phyloP scores from a whole-genome alignment of 768 basidiomycete genomes.

The Tricholoma saponaceum region DNA sequence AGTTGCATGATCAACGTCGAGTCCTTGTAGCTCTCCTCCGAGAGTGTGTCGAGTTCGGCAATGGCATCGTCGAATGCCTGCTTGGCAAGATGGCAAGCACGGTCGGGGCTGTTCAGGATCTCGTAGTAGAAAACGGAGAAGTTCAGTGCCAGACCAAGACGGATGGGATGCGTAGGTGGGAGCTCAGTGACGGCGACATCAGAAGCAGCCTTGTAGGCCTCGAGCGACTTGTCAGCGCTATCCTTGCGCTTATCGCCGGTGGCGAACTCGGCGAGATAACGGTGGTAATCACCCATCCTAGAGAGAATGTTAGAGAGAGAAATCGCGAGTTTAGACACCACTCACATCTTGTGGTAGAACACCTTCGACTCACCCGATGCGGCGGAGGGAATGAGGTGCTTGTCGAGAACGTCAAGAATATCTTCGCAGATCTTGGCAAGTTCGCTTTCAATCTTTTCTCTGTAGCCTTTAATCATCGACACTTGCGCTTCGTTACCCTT shows the following conservation, averaged over 20 bases:
- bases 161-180: constrained; percentile 95
- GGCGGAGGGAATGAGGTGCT: constrained; percentile 96
- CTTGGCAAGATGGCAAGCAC: constrained; percentile 98
- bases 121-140: constrained; percentile 99
- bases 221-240: constrained; percentile 94
- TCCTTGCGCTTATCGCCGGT: constrained; percentile 97
- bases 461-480: constrained; percentile 95
- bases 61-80: constrained; percentile 99
- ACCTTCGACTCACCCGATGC: constrained; percentile 97
- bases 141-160: constrained; percentile 97
- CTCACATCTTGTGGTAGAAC: constrained; percentile 99
- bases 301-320: constrained; percentile 15
- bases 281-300: constrained; percentile 99
- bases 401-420: constrained; percentile 94
- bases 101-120: constrained; percentile 97
- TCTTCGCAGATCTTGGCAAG: constrained; percentile 98
- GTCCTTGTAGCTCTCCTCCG: constrained; percentile 99
- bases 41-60: constrained; percentile 97
- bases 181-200: constrained; percentile 96
- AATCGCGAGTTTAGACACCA: not conserved
- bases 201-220: constrained; percentile 96
- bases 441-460: constrained; percentile 96
- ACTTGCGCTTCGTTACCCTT: constrained; percentile 97
- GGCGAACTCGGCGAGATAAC: constrained; percentile 97
- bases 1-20: constrained; percentile 97